Evolutionary conservation across 805 yeast species (phyloP).

Genomic region (Saccharomycopsis javanensis): DNA sequence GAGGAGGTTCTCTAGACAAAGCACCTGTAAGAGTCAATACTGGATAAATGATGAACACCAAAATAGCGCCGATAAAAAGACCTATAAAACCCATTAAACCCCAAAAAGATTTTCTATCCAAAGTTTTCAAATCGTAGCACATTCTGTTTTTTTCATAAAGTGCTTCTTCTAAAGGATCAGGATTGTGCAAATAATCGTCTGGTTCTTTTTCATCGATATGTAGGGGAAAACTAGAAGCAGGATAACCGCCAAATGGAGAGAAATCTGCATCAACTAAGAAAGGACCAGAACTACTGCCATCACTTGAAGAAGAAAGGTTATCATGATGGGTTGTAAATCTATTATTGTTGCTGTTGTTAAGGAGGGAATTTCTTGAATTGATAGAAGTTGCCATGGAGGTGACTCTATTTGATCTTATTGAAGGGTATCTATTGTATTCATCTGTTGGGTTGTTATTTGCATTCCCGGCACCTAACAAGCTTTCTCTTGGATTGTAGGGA

Average conservation of each 20-base stretch:
- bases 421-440: constrained; percentile 62
- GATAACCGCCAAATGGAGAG: constrained; percentile 95
- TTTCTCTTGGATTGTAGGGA: constrained; percentile 21
- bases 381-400: constrained; percentile 28
- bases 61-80: constrained; percentile 50
- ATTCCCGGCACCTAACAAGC: constrained; percentile 11
- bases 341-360: constrained; percentile 11
- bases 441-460: constrained; percentile 33
- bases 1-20: constrained; percentile 25
- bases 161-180: constrained; percentile 91
- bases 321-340: not conserved
- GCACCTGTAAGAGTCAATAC: constrained; percentile 76
- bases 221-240: constrained; percentile 85
- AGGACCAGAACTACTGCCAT: constrained; percentile 29
- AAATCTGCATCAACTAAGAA: constrained; percentile 51
- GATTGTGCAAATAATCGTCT: constrained; percentile 92
- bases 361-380: constrained; percentile 26
- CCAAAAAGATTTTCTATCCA: constrained; percentile 53
- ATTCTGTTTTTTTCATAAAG: constrained; percentile 66
- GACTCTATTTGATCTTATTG: constrained; percentile 43
- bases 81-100: constrained; percentile 54
- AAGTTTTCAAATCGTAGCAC: constrained; percentile 48
- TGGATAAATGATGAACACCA: constrained; percentile 72
- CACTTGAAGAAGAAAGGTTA: constrained; percentile 14
- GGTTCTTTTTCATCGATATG: constrained; percentile 88